A percentile compares a stretch with the other conserved stretches of the same genome.
Evolutionary conservation across 1,139 yeast genomes (phyloP).

Genomic region (Sugiyamaella sp.): DNA sequence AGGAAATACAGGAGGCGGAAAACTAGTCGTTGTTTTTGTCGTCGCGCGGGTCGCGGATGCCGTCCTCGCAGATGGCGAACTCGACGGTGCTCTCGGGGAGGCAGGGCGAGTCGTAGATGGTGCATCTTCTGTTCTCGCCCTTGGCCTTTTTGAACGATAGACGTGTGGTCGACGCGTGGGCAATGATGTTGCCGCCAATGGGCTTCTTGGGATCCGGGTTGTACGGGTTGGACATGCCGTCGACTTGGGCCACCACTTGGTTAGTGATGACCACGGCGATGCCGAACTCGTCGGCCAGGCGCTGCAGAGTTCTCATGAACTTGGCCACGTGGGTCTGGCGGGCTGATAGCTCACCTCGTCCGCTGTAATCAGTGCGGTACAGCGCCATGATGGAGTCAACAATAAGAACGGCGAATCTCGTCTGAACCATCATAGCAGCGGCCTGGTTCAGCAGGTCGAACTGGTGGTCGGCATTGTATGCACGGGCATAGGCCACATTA

Average conservation of each 20-base stretch:
- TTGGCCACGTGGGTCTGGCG: slow-evolving; percentile 94
- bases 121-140: slow-evolving; percentile 91
- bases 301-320: slow-evolving; percentile 86
- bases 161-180: slow-evolving; percentile 95
- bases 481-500: slow-evolving; percentile 96
- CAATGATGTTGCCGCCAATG: slow-evolving; percentile 97
- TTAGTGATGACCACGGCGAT: slow-evolving; percentile 98
- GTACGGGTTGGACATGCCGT: slow-evolving; percentile 79
- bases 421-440: slow-evolving; percentile 94
- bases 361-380: slow-evolving; percentile 92
- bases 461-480: slow-evolving; percentile 97
- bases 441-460: slow-evolving; percentile 84
- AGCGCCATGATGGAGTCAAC: slow-evolving; percentile 97
- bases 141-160: slow-evolving; percentile 87
- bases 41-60: slow-evolving; percentile 91
- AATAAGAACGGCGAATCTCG: slow-evolving; percentile 72
- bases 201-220: slow-evolving; percentile 99
- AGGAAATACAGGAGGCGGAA: background rate
- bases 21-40: slow-evolving; percentile 51
- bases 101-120: slow-evolving; percentile 93
- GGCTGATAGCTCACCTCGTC: slow-evolving; percentile 95
- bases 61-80: slow-evolving; percentile 95
- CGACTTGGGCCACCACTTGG: slow-evolving; percentile 98
- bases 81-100: slow-evolving; percentile 94
- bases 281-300: slow-evolving; percentile 97